Percentiles rank a stretch among this genome's conserved stretches.
These are phyloP conservation scores for Kodamaea kaohsiungensis DNA, from an alignment of 805 yeast species.

Conservation along the genomic window DNA sequence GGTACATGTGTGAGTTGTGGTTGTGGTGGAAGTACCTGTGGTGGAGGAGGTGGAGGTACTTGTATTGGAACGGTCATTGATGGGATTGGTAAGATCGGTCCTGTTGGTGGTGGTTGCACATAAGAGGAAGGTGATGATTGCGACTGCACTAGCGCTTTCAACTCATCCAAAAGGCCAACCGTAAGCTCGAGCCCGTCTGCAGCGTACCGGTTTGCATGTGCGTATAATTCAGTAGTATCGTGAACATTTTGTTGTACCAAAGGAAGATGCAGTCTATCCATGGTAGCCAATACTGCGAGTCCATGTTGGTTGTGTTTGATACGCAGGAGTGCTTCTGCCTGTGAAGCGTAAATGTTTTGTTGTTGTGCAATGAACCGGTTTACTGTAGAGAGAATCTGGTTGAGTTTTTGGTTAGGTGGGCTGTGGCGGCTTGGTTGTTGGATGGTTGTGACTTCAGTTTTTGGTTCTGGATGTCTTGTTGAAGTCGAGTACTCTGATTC, in stretches of 20 bases:
- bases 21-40: neutral
- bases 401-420: neutral
- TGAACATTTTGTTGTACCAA: slow-evolving; percentile 16
- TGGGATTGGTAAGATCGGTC: neutral
- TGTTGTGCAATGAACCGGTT: slow-evolving; percentile 18
- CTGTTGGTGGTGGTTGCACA: neutral
- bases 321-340: slow-evolving; percentile 18
- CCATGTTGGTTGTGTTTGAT: slow-evolving; percentile 17
- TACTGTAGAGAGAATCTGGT: slow-evolving; percentile 5
- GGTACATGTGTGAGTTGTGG: neutral
- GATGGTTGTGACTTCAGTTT: neutral
- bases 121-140: neutral
- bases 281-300: slow-evolving; percentile 13
- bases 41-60: neutral
- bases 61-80: neutral
- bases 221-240: slow-evolving; percentile 14
- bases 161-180: slow-evolving; percentile 18
- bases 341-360: slow-evolving; percentile 17
- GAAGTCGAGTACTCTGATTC: neutral
- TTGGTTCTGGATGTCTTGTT: neutral
- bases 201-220: slow-evolving; percentile 12
- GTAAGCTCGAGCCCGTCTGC: slow-evolving; percentile 18
- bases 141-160: slow-evolving; percentile 6
- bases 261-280: slow-evolving; percentile 14
- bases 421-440: neutral